Evolutionary conservation across 768 basidiomycete genomes (phyloP).

Genomic region (Lepiota subincarnata): DNA sequence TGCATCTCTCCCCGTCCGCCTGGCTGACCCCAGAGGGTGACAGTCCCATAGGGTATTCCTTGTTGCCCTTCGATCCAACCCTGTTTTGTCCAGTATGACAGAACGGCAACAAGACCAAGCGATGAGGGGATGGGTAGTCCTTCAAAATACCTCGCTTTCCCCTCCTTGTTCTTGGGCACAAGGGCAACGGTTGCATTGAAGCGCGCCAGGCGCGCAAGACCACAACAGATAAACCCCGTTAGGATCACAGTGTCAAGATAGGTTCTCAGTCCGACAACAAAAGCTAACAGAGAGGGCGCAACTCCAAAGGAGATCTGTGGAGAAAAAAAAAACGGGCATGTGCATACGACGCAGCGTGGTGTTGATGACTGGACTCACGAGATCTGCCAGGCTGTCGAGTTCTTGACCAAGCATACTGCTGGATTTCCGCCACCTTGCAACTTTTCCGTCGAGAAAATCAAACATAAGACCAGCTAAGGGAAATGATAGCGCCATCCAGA

Average conservation of each 20-base stretch:
- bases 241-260: conserved; percentile 86
- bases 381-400: conserved; percentile 92
- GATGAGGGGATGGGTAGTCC: conserved; percentile 96
- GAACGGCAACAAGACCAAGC: conserved; percentile 68
- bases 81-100: conserved; percentile 79
- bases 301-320: conserved; percentile 94
- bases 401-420: conserved; percentile 96
- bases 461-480: conserved; percentile 95
- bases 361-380: conserved; percentile 48
- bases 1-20: conserved; percentile 87
- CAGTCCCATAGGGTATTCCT: conserved; percentile 72
- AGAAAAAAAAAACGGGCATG: no score
- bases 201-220: conserved; percentile 92
- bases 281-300: conserved; percentile 90
- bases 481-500: conserved; percentile 83
- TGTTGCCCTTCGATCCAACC: conserved; percentile 81
- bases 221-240: conserved; percentile 91
- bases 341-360: conserved; percentile 4
- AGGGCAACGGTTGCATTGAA: conserved; percentile 98
- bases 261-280: conserved; percentile 86
- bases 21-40: conserved; percentile 64
- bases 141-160: conserved; percentile 95
- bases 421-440: conserved; percentile 95
- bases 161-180: conserved; percentile 79
- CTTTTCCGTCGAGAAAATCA: conserved; percentile 96